These are phyloP conservation scores for Fistulifera pelliculosa DNA, from an alignment of 108 stramenopile species.

Conservation along the genomic window DNA sequence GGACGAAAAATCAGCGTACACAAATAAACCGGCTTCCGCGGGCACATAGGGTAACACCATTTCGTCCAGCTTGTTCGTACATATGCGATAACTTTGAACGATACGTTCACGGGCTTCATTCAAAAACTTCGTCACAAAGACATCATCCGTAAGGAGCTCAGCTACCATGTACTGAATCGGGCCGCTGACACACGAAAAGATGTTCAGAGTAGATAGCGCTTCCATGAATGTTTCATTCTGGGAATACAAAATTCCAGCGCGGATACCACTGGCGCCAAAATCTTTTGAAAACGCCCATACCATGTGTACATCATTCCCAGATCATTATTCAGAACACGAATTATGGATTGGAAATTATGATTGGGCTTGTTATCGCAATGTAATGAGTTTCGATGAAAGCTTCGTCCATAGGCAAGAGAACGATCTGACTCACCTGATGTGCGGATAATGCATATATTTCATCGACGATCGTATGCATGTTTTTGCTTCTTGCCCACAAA, in stretches of 20 bases:
- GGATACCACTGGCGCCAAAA: conserved; percentile 82
- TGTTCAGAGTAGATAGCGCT: conserved; percentile 38
- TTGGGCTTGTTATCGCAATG: conserved; percentile 7
- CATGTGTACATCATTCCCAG: conserved; percentile 74
- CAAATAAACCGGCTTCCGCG: conserved; percentile 75
- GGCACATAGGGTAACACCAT: conserved; percentile 76
- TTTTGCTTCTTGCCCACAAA: conserved; percentile 59
- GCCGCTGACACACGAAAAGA: conserved; percentile 62
- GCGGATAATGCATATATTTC: conserved; percentile 80
- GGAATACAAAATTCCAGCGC: conserved; percentile 76
- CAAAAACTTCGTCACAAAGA: conserved; percentile 64
- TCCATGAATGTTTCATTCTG: conserved; percentile 60
- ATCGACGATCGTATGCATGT: conserved; percentile 78
- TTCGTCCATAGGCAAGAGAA: background rate
- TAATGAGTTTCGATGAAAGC: background rate
- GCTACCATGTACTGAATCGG: conserved; percentile 78
- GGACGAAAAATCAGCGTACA: conserved; percentile 81
- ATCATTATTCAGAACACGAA: conserved; percentile 52
- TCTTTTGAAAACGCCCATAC: conserved; percentile 90
- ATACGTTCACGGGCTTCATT: conserved; percentile 45
- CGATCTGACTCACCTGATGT: conserved; percentile 2
- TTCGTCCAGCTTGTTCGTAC: conserved; percentile 53
- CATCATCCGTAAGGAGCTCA: conserved; percentile 72
- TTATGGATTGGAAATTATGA: conserved; percentile 52
- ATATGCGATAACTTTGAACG: conserved; percentile 42